Base-by-base conservation (phyloP, 2,329 filamentous ascomycete genomes). In the Orbilia blumenaviensis region DNA sequence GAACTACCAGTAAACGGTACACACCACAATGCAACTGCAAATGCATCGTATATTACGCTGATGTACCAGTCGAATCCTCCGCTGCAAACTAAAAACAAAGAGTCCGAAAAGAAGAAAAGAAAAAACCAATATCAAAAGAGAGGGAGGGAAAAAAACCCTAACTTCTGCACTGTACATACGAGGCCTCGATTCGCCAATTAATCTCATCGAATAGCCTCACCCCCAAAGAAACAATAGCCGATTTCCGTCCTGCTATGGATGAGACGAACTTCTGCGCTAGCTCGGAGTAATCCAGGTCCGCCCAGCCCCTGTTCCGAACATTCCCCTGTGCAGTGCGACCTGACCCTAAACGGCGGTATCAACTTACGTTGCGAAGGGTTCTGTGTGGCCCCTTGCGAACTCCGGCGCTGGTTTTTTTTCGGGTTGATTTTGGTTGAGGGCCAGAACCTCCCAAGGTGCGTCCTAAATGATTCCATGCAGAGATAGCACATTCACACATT, bases 271-370 rank as follows among this genome's bases (percentile, higher is more conserved):
- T 21, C 34, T 64, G 60, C 25, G 29, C 16, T 46, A 8, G 50
- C 18, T 74, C 69, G 69, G 69, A 54, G 61, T 60, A 74, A 74
- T 74, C 69, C 61, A 66, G 69, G 69, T 74, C 69, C 62, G 62
- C 46, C 69, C 61, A 61, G 41, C 60, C 60, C 66, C 60, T 44
- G 38, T 66, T 73, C 68, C 61, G 60, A 66, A 73, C 36, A 25
- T 54, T 48, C n/a, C 68, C 68, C 68, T 46, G 42, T 46, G 50
- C 38, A 16, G 48, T 52, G 54, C 66, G 52, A 62, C 62, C 52
- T 54, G 41, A 62, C 69, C 61, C 62, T 62, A 60, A 66, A 66
- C 61, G 50, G 61, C 61, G 61, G 50, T 61, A 64, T 54, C 48
- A 52, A 52, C 44, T 29, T 48, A n/a, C 27, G 18, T 48, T 23